A percentile compares a stretch with the other conserved stretches of the same genome.
Conservation (phyloP, 352 stramenopile species). For the Globisporangium alternatum region DNA sequence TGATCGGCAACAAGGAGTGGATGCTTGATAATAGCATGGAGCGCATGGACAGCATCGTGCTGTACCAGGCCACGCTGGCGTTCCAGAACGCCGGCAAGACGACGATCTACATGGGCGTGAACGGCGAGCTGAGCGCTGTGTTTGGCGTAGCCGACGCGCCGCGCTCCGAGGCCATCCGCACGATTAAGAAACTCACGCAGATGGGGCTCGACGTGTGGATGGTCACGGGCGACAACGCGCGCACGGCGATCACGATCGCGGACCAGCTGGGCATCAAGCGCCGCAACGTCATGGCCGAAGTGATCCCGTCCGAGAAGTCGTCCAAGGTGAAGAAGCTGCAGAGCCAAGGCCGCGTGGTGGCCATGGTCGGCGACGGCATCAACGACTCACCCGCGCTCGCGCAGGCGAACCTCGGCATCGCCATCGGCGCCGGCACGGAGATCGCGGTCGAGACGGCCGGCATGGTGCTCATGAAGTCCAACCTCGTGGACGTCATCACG, state of each 20-base stretch:
- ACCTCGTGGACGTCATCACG: conserved; percentile 93
- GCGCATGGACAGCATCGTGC: conserved; percentile 65
- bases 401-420: conserved; percentile 97
- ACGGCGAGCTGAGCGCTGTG: conserved; percentile 66
- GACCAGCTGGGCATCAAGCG: conserved; percentile 91
- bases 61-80: conserved; percentile 69
- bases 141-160: conserved; percentile 85
- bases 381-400: conserved; percentile 98
- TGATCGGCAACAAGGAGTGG: conserved; percentile 93
- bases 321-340: conserved; percentile 92
- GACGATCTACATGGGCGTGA: conserved; percentile 93
- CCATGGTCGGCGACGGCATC: conserved; percentile 97
- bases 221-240: conserved; percentile 98
- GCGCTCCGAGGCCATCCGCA: conserved; percentile 89
- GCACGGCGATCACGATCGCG: conserved; percentile 93
- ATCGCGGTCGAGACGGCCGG: conserved; percentile 98
- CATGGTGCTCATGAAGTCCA: conserved; percentile 91
- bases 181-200: conserved; percentile 88
- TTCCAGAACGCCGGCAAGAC: conserved; percentile 93
- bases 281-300: conserved; percentile 93
- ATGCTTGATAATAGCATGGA: conserved; percentile 77
- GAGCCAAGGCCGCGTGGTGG: conserved; percentile 83
- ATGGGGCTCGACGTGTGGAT: conserved; percentile 97
- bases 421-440: conserved; percentile 93
- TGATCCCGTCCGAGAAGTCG: conserved; percentile 95